Conservation (phyloP, 2,329 filamentous ascomycete species). For the Helotiales sp. region DNA sequence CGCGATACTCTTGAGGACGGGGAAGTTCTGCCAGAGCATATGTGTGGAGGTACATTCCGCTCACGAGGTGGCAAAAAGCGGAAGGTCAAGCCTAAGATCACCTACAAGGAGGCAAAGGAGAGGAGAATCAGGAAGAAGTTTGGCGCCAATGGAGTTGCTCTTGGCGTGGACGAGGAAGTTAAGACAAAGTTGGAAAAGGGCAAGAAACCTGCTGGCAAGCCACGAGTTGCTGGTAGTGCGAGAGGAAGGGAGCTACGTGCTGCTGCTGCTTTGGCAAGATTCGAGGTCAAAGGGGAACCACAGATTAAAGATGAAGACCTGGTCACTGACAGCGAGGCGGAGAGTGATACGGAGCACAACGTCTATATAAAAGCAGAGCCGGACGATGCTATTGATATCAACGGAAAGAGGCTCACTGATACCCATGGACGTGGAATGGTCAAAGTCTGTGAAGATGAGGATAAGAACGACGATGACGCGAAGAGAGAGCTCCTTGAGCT, state of each 20-base stretch:
- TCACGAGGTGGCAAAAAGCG: constrained; percentile 58
- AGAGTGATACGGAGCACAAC: constrained; percentile 55
- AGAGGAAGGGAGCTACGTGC: constrained; percentile 64
- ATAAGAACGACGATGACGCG: constrained; percentile 60
- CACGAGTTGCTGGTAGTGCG: constrained; percentile 63
- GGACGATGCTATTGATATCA: constrained; percentile 64
- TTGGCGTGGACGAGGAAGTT: constrained; percentile 63
- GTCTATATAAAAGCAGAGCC: constrained; percentile 48
- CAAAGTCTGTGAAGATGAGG: constrained; percentile 76
- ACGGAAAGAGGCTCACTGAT: constrained; percentile 69
- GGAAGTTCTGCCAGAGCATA: constrained; percentile 68
- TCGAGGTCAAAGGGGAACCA: constrained; percentile 51
- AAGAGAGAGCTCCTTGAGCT: constrained; percentile 72
- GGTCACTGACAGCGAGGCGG: constrained; percentile 52
- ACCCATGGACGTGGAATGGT: constrained; percentile 70
- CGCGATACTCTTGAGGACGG: constrained; percentile 55
- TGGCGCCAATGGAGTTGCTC: constrained; percentile 48
- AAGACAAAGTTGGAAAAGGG: constrained; percentile 49
- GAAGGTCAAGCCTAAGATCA: constrained; percentile 51
- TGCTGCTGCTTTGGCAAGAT: constrained; percentile 63
- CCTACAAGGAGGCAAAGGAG: constrained; percentile 51
- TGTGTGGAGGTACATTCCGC: constrained; percentile 82
- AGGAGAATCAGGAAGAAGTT: constrained; percentile 64
- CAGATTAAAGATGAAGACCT: constrained; percentile 45
- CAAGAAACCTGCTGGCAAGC: constrained; percentile 58